These are phyloP conservation scores for Aureobasidium sp. DNA, from an alignment of 2,329 filamentous ascomycete species.

Conservation along the genomic window DNA sequence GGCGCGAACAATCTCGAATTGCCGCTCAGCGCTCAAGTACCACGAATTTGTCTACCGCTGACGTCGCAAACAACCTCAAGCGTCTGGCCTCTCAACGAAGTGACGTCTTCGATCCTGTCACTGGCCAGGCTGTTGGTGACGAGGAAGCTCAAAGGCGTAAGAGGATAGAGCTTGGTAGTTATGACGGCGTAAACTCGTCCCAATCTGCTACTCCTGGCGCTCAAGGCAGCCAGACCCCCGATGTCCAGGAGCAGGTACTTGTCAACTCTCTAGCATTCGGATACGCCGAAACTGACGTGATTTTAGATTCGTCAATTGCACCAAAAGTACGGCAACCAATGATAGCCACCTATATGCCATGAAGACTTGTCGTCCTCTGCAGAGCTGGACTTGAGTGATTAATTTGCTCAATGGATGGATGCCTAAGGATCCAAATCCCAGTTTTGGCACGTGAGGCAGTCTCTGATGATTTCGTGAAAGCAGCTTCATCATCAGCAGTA, in stretches of 20 bases:
- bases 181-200: conserved; percentile 47
- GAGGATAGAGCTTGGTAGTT: conserved; percentile 59
- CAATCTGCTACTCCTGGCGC: conserved; percentile 46
- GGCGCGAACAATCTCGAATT: conserved; percentile 93
- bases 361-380: neutral
- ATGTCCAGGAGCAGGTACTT: conserved; percentile 29
- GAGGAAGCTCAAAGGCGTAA: conserved; percentile 72
- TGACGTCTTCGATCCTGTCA: conserved; percentile 74
- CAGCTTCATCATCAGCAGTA: too few relatives aligned
- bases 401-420: too few relatives aligned
- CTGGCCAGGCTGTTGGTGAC: conserved; percentile 60
- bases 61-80: conserved; percentile 92
- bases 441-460: neutral
- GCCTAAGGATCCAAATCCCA: neutral
- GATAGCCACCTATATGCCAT: neutral
- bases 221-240: conserved; percentile 49
- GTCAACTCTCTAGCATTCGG: neutral
- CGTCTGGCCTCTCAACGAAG: conserved; percentile 82
- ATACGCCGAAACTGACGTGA: neutral
- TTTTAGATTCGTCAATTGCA: conserved; percentile 24
- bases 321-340: conserved; percentile 23
- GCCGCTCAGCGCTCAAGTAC: conserved; percentile 76
- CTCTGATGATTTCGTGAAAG: neutral
- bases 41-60: conserved; percentile 76
- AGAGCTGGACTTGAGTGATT: too few relatives aligned